Evolutionary conservation across 2,329 filamentous ascomycete species (phyloP).

Genomic region (Fusarium verticillioides): DNA sequence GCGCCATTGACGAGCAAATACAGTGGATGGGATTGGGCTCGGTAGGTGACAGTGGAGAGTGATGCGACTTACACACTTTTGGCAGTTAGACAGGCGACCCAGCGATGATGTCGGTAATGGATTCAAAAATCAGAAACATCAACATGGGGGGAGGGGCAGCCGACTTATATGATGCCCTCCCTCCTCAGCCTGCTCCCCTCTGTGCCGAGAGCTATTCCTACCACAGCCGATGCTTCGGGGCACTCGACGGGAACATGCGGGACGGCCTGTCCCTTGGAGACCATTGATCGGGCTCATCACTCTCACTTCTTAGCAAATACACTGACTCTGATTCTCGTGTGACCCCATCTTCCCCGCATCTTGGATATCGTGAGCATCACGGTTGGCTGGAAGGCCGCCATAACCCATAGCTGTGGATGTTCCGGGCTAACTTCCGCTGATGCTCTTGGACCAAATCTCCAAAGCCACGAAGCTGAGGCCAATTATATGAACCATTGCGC

Average conservation of each 20-base stretch:
- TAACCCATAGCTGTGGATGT: conserved; percentile 31
- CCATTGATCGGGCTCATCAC: conserved; percentile 35
- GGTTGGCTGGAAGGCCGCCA: conserved; percentile 36
- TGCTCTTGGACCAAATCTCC: conserved; percentile 5
- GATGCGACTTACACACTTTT: conserved; percentile 42
- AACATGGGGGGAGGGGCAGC: conserved; percentile 30
- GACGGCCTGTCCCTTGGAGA: conserved; percentile 35
- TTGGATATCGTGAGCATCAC: conserved; percentile 39
- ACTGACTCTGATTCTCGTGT: conserved; percentile 43
- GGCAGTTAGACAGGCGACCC: conserved; percentile 26
- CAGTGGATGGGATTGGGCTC: conserved; percentile 36
- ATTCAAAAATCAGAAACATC: conserved; percentile 17
- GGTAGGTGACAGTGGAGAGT: conserved; percentile 36
- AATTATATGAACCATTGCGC: conserved; percentile 26
- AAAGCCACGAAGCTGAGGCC: conserved; percentile 16
- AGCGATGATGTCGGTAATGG: conserved; percentile 40
- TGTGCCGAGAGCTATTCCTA: conserved; percentile 47
- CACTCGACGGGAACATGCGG: conserved; percentile 49
- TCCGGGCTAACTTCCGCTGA: conserved; percentile 15
- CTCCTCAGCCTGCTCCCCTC: conserved; percentile 34
- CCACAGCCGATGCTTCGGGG: conserved; percentile 45
- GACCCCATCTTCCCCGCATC: conserved; percentile 45
- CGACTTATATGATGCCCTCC: conserved; percentile 37
- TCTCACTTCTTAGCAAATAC: conserved; percentile 28
- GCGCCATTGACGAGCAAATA: conserved; percentile 32